Percentiles rank a stretch among this genome's conserved stretches.
phyloP scores from a whole-genome alignment of 164 flowering plant genomes.

The Aristolochia fimbriata region DNA sequence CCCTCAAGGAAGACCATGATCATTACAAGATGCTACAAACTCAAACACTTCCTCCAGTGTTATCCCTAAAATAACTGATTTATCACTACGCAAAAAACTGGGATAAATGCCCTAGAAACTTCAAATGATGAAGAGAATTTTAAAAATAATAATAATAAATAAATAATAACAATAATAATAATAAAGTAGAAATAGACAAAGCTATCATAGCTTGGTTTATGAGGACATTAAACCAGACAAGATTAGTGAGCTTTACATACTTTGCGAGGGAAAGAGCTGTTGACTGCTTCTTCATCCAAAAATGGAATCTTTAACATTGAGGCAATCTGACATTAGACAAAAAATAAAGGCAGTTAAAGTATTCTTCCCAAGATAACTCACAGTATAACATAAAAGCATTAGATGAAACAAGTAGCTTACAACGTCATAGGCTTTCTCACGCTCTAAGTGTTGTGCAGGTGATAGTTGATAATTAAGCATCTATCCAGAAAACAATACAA shows the following conservation, averaged over 20 bases:
- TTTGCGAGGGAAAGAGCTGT: constrained; percentile 63
- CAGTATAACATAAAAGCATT: background rate
- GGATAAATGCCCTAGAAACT: too few relatives aligned
- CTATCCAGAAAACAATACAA: constrained; percentile 21
- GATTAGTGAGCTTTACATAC: constrained; percentile 8
- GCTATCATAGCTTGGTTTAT: too few relatives aligned
- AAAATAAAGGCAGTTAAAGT: constrained; percentile 5
- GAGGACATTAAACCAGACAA: too few relatives aligned
- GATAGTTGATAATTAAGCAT: constrained; percentile 76
- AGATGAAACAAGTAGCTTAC: constrained; percentile 30
- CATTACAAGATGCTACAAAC: too few relatives aligned
- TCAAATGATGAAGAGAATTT: too few relatives aligned
- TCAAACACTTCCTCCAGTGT: too few relatives aligned
- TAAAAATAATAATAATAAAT: too few relatives aligned
- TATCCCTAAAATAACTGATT: too few relatives aligned
- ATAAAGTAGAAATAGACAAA: too few relatives aligned
- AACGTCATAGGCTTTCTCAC: constrained; percentile 80
- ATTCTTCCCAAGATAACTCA: background rate
- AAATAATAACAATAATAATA: too few relatives aligned
- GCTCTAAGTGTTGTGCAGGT: constrained; percentile 73
- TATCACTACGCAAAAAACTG: too few relatives aligned
- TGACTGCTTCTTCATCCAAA: constrained; percentile 70
- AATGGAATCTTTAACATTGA: constrained; percentile 81
- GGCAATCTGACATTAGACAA: constrained; percentile 54
- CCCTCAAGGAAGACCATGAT: too few relatives aligned